Percentiles rank a stretch among this genome's conserved stretches.
phyloP scores from a whole-genome alignment of 1,284 basidiomycete genomes.

The Xerocomus amazonicus region DNA sequence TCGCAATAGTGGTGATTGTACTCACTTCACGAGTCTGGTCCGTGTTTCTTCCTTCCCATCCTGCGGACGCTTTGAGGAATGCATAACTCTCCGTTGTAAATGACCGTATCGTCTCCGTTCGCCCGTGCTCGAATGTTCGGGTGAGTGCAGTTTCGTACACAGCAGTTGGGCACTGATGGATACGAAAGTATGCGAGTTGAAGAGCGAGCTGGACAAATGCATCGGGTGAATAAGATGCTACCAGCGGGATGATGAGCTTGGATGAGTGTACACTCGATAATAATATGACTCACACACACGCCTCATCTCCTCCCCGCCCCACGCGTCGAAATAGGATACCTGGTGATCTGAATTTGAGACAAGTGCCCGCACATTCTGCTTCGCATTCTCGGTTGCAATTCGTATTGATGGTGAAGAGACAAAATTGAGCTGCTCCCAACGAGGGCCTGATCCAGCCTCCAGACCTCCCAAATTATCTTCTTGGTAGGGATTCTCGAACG shows the following conservation, averaged over 20 bases:
- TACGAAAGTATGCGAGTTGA: constrained; percentile 89
- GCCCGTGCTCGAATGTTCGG: constrained; percentile 84
- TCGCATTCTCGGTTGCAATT: constrained; percentile 59
- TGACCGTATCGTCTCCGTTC: constrained; percentile 90
- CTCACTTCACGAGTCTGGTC: constrained; percentile 14
- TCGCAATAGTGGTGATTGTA: background rate
- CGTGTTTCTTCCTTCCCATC: constrained; percentile 13
- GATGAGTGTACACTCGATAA: background rate
- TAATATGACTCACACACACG: constrained; percentile 52
- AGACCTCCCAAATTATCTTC: constrained; percentile 5
- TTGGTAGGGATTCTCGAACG: constrained; percentile 13
- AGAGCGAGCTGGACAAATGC: constrained; percentile 70
- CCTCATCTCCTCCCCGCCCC: constrained; percentile 92
- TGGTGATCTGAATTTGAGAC: constrained; percentile 82
- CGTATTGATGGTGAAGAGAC: constrained; percentile 61
- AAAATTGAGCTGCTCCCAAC: constrained; percentile 76
- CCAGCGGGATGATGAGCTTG: background rate
- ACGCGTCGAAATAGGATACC: constrained; percentile 83
- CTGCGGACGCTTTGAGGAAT: constrained; percentile 46
- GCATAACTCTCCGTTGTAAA: constrained; percentile 73
- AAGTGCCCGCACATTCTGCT: constrained; percentile 55
- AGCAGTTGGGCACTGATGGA: constrained; percentile 76
- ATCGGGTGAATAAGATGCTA: constrained; percentile 80
- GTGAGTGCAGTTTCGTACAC: constrained; percentile 97
- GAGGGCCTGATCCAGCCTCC: constrained; percentile 11